Conservation (phyloP, 345 rosid species). For the Turnera subulata region DNA sequence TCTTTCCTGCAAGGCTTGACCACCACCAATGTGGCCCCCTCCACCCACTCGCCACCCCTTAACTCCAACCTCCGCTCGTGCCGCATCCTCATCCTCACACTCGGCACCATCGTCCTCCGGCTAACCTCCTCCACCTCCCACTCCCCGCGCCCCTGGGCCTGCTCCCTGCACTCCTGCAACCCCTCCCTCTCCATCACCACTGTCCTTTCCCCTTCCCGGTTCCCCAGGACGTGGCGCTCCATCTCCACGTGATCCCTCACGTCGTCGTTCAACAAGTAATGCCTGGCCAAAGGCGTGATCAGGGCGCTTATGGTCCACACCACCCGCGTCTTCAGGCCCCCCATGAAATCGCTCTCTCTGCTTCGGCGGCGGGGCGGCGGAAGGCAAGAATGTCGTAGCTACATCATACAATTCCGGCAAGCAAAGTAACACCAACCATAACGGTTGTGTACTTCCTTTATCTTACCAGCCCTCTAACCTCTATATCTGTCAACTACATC, state of each 20-base stretch:
- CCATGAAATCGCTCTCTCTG: slow-evolving; percentile 18
- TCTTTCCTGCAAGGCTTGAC: slow-evolving; percentile 27
- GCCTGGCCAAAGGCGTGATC: slow-evolving; percentile 44
- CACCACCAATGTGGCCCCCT: slow-evolving; percentile 42
- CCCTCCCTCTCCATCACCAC: slow-evolving; percentile 40
- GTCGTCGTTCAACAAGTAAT: slow-evolving; percentile 31
- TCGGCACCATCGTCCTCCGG: slow-evolving; percentile 33
- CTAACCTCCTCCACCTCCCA: slow-evolving; percentile 14
- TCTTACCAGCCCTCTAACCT: no score
- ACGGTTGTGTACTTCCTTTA: no score
- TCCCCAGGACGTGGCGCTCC: slow-evolving; percentile 28
- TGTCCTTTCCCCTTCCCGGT: slow-evolving; percentile 40
- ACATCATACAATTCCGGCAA: no score
- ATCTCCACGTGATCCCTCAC: slow-evolving; percentile 29
- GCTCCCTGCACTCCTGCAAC: slow-evolving; percentile 32
- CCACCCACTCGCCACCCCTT: slow-evolving; percentile 15
- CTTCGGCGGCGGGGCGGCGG: slow-evolving; percentile 3
- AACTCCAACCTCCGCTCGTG: slow-evolving; percentile 28
- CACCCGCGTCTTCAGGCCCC: slow-evolving; percentile 41
- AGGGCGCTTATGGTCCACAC: slow-evolving; percentile 52
- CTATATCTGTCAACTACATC: no score
- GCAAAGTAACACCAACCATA: no score
- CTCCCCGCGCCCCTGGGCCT: slow-evolving; percentile 5
- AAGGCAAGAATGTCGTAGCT: slow-evolving; percentile 42
- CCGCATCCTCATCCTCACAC: slow-evolving; percentile 50